Evolutionary conservation across 2,329 filamentous ascomycete genomes (phyloP).

Genomic region (Fusarium sp.): DNA sequence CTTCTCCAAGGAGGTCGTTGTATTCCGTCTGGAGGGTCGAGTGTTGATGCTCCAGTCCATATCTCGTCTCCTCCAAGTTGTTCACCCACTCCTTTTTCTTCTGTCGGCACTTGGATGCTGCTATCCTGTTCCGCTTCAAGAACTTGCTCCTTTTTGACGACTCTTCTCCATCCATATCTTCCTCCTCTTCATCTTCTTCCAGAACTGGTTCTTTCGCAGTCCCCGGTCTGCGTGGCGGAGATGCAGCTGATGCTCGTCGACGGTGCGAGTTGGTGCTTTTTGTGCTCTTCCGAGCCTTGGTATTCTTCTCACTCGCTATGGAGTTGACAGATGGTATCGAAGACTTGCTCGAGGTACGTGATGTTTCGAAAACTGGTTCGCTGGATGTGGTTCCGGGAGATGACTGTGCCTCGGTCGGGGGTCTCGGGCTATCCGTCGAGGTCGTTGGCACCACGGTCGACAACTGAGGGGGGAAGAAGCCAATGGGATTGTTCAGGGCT

Average conservation of each 20-base stretch:
- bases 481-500: neutral
- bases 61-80: slow-evolving; percentile 57
- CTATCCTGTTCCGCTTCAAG: slow-evolving; percentile 74
- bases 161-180: slow-evolving; percentile 40
- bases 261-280: neutral
- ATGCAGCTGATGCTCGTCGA: neutral
- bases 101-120: slow-evolving; percentile 76
- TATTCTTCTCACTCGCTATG: neutral
- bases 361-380: slow-evolving; percentile 11
- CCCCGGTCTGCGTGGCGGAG: neutral
- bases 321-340: slow-evolving; percentile 24
- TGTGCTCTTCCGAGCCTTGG: slow-evolving; percentile 1
- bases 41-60: slow-evolving; percentile 55
- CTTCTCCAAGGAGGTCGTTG: slow-evolving; percentile 53
- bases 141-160: slow-evolving; percentile 61
- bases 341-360: slow-evolving; percentile 35
- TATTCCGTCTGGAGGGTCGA: slow-evolving; percentile 54
- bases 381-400: slow-evolving; percentile 8
- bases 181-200: slow-evolving; percentile 27
- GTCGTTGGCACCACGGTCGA: neutral
- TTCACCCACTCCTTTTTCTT: slow-evolving; percentile 66
- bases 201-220: neutral
- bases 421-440: slow-evolving; percentile 11
- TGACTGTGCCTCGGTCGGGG: slow-evolving; percentile 15
- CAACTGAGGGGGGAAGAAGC: neutral